Base-by-base conservation (phyloP, 495 filamentous ascomycete genomes). In the Penicillium angulare region DNA sequence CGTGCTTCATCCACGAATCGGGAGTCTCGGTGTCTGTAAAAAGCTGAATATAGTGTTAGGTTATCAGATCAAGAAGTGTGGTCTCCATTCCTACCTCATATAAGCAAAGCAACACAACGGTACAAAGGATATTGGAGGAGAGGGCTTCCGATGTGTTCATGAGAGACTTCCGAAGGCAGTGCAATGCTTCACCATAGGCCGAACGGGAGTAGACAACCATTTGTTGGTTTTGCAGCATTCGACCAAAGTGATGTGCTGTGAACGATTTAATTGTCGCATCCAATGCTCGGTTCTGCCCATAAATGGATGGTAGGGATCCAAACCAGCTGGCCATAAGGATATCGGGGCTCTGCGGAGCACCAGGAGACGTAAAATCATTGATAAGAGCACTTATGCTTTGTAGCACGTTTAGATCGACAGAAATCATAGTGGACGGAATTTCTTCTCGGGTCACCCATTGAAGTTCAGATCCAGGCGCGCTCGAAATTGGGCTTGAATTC, bases 1-100 rank as follows among this genome's bases (percentile, higher is more conserved):
- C 67, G 50, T 71, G 67, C 35, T 64, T 65, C 65, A 71, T 71
- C 67, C 67, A 71, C 4, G 64, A 64, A 16, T 62, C 59, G 4
- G 63, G 57, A n/a, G 63, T 53, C n/a, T 63, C 43, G 2, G 52
- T 54, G 35, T 71, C 62, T 13, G 67, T 52, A 47, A 71, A 71
- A 2, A 71, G 58, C 67, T 71, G 1, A 16, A 33, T 3, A 29
- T 7, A 1, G 13, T 38, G 33, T 47, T 22, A 47, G 26, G 9
- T 48, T 17, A 12, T 16, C 10, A 24, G 7, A 18, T 16, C 13
- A 18, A 29, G 8, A 43, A 15, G 12, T n/a, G 12, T 8, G 29
- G 20, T 3, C 6, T 21, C 16, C 1, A 7, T 3, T 21, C 56
- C 53, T 53, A 71, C 67, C 51, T 71, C 67, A 33, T 68, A 71